Evolutionary conservation across 768 basidiomycete species (phyloP), one percentile per base, ranked within the genome.

Genomic region (Tulasnella sp.): DNA sequence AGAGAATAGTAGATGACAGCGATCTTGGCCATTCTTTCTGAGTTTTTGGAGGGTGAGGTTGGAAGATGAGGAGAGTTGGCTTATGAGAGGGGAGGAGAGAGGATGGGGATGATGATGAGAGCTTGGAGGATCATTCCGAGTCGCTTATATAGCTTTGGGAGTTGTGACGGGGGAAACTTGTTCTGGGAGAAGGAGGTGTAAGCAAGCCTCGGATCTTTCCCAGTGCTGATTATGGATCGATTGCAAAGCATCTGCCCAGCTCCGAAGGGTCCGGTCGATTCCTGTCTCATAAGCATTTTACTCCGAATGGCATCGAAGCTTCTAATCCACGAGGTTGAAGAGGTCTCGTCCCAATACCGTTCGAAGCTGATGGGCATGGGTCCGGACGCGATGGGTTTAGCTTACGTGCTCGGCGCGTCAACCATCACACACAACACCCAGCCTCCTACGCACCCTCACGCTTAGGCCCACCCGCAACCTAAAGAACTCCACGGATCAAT

Each of bases 1-100:
- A 78, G 79, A 34, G 72, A 73, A 65, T 75, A 76, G 75, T 76
- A 76, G 68, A 76, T 76, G 69, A 76, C 75, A 42, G 75, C 75
- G 59, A 76, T 69, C 68, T 52, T 69, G 47, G 68, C 32, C 68
- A 69, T 69, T 69, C 32, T 69, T 39, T 32, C 16, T 52, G 26
- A n/a, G 11, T 5, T 6, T n/a, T n/a, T 9, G 44, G 16, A 37
- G 41, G 39, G 16, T n/a, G 26, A 47, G 1, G 12, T 47, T 16
- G 42, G 44, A 6, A 29, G 68, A 44, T 16, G 68, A 40, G 9
- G 34, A 11, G n/a, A 35, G 68, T 44, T n/a, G 68, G 22, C n/a
- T 37, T 36, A 37, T 36, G 66, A 37, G 34, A 40, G 19, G 32
- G 36, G 40, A 44, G 41, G 44, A 35, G 35, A 34, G 29, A 35